These are phyloP conservation scores for Mortierella hygrophila DNA, from an alignment of 192 early-diverging fungal species.

Conservation along the genomic window DNA sequence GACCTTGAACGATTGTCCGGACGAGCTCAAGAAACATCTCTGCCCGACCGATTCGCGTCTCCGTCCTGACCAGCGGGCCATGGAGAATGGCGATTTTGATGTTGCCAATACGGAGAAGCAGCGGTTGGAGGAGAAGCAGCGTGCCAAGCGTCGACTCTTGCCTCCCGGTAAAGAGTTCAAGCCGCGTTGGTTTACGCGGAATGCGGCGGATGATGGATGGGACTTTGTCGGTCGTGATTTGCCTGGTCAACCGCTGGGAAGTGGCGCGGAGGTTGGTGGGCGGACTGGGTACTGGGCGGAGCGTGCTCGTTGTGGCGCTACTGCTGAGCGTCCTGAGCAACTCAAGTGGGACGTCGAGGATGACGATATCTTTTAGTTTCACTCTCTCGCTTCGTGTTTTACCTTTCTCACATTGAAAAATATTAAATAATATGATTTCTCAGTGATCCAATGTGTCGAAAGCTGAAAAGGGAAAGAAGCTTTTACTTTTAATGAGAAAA, in stretches of 20 bases:
- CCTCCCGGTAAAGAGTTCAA: constrained; percentile 66
- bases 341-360: constrained; percentile 62
- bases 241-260: constrained; percentile 72
- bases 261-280: constrained; percentile 77
- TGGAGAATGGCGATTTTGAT: constrained; percentile 88
- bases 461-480: not conserved
- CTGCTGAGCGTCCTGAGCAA: constrained; percentile 27
- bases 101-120: constrained; percentile 81
- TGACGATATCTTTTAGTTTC: constrained; percentile 60
- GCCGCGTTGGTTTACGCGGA: constrained; percentile 86
- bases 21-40: constrained; percentile 67
- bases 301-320: constrained; percentile 62
- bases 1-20: constrained; percentile 79
- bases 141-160: constrained; percentile 68
- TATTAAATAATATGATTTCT: no score
- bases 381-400: not conserved
- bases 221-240: constrained; percentile 51
- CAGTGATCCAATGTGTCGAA: not conserved
- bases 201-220: constrained; percentile 56
- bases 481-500: not conserved
- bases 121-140: constrained; percentile 81
- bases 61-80: constrained; percentile 86
- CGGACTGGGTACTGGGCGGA: constrained; percentile 80
- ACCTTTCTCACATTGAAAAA: not conserved
- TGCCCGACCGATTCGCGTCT: constrained; percentile 88